These are phyloP conservation scores for Rostrohypoxylon terebratum DNA, from an alignment of 495 filamentous ascomycete species.

Conservation along the genomic window DNA sequence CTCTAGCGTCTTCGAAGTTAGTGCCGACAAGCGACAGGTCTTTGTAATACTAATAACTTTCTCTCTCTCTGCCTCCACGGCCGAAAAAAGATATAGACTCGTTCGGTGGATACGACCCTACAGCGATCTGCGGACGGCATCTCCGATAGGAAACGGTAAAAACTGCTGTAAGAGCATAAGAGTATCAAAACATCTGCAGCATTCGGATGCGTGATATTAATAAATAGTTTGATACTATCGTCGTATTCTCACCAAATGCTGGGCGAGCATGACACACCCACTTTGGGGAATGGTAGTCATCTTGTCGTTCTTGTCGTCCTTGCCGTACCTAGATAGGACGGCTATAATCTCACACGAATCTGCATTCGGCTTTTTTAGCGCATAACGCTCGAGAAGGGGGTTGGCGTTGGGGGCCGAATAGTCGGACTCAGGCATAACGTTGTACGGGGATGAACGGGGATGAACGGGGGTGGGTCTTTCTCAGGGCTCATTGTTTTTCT, in stretches of 20 bases:
- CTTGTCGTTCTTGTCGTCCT: too few species aligned
- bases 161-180: conserved; percentile 2
- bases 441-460: too few species aligned
- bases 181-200: conserved; percentile 4
- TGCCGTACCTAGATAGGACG: neutral
- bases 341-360: conserved; percentile 4
- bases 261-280: conserved; percentile 11
- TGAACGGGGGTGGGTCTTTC: neutral
- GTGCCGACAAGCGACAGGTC: conserved; percentile 6
- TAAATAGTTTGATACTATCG: conserved; percentile 4
- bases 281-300: neutral
- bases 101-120: neutral
- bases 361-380: neutral
- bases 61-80: neutral
- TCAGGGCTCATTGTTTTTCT: conserved; percentile 17
- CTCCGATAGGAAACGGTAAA: conserved; percentile 9
- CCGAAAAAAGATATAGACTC: neutral
- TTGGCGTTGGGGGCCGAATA: conserved; percentile 6
- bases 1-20: too few species aligned
- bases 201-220: neutral
- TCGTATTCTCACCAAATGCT: conserved; percentile 17
- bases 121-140: conserved; percentile 7
- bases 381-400: neutral
- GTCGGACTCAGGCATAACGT: conserved; percentile 4
- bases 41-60: conserved; percentile 13